These are phyloP conservation scores for Aspergillus uvarum DNA, from an alignment of 2,329 filamentous ascomycete genomes.

Conservation along the genomic window DNA sequence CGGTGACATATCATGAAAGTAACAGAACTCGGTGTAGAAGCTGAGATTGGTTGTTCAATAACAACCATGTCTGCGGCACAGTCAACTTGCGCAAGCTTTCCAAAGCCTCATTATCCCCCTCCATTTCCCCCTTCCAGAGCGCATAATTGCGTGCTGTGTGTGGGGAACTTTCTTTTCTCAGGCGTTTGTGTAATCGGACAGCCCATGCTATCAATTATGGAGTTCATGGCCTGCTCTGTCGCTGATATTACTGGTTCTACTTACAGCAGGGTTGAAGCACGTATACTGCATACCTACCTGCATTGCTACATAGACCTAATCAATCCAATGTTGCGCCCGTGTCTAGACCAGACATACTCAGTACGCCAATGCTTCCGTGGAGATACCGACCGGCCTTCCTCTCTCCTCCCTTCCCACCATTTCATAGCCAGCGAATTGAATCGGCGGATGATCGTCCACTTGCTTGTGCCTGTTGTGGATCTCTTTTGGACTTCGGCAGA, in stretches of 20 bases:
- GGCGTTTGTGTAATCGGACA: not conserved
- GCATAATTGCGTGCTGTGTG: too few relatives aligned
- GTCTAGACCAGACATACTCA: not conserved
- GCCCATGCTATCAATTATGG: not conserved
- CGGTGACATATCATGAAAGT: not conserved
- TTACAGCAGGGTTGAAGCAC: not conserved
- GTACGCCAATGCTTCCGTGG: slow-evolving; percentile 6
- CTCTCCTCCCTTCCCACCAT: slow-evolving; percentile 3
- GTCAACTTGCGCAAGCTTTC: slow-evolving; percentile 22
- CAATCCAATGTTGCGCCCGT: not conserved
- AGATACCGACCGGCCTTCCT: slow-evolving; percentile 8
- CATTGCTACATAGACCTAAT: not conserved
- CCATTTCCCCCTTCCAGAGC: not conserved
- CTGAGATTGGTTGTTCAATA: not conserved
- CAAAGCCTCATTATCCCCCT: not conserved
- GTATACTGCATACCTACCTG: not conserved
- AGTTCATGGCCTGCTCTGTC: not conserved
- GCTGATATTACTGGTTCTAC: not conserved
- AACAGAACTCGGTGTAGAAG: not conserved
- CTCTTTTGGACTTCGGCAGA: not conserved
- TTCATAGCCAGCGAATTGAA: slow-evolving; percentile 1
- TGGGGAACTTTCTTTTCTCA: not conserved
- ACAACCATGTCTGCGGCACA: slow-evolving; percentile 19
- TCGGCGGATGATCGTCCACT: slow-evolving; percentile 13
- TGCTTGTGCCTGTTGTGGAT: slow-evolving; percentile 5